A percentile compares a stretch with the other conserved stretches of the same genome.
phyloP scores from a whole-genome alignment of 2,329 filamentous ascomycete genomes.

The Apiospora sp. region DNA sequence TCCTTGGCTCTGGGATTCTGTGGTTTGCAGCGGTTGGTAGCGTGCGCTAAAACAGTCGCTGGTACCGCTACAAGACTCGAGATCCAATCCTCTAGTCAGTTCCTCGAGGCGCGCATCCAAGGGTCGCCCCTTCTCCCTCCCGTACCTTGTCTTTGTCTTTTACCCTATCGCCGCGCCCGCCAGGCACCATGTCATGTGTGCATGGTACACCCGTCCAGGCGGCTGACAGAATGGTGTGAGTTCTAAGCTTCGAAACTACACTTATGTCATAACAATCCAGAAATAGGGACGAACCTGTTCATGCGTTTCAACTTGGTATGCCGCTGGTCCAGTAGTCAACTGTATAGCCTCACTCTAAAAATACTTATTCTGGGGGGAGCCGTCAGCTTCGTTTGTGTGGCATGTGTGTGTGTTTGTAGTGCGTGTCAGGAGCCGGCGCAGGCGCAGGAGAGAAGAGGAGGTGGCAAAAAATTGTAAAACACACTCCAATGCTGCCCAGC shows the following conservation, averaged over 20 bases:
- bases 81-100: background rate
- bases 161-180: background rate
- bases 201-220: background rate
- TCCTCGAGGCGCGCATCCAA: background rate
- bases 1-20: background rate
- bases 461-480: background rate
- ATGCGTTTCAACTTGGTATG: slow-evolving; percentile 11
- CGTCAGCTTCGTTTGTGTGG: background rate
- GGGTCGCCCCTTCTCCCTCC: background rate
- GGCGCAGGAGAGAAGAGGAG: background rate
- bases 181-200: slow-evolving; percentile 2
- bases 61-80: slow-evolving; percentile 7
- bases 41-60: background rate
- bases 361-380: background rate
- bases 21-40: background rate
- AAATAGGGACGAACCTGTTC: slow-evolving; percentile 22
- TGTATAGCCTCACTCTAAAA: slow-evolving; percentile 22
- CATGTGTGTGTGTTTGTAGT: background rate
- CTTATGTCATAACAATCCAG: slow-evolving; percentile 6
- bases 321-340: background rate
- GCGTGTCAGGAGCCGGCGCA: background rate
- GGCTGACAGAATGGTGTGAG: slow-evolving; percentile 13
- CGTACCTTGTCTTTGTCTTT: background rate
- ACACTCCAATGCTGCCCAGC: slow-evolving; percentile 14
- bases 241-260: slow-evolving; percentile 20